Base-by-base conservation (phyloP, 306 rosid species). In the Medicago ruthenica region DNA sequence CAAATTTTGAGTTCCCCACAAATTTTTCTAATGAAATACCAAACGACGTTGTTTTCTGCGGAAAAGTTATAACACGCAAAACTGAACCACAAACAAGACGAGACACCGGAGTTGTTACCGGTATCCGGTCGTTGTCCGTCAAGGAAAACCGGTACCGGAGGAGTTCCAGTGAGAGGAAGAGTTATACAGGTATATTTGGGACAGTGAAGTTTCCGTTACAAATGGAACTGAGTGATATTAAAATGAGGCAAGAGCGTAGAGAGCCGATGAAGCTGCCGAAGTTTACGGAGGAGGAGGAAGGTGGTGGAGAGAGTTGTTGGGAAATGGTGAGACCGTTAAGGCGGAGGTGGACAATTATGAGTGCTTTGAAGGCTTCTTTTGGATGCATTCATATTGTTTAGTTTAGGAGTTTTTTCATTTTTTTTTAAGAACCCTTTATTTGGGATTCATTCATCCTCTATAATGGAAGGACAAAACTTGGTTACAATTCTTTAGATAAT, bases 171-270 rank as follows among this genome's bases (percentile, higher is more conserved):
- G 0, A 50, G 55, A 55, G 57, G 40, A 80, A 39, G 63, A 55
- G 16, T 8, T 37, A 47, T 10, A 76, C 21, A 11, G 77, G 78
- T 0, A 40, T 76, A 48, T 80, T 84, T n/a, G 85, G 85, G 24
- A 27, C 53, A 4, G 80, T 62, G 40, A 81, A 81, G 85, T 84
- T 73, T 55, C 85, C 88, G 15, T 51, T 81, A 15, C 83, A 84
- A 31, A 84, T 84, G 85, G 79, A 84, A 7, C 40, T 84, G 63
- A 74, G 76, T 21, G 85, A 84, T 14, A 81, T 84, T 3, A 84
- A 78, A 79, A 73, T 8, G 76, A 81, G 88, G 24, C 88, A 77
- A 51, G 79, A 39, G 4, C 73, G 83, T n/a, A 74, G 54, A 15
- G 83, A 74, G 0, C 69, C 80, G 20, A 15, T 7, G 9, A 39